phyloP scores from a whole-genome alignment of 768 basidiomycete species.

The Megacollybia marginata region DNA sequence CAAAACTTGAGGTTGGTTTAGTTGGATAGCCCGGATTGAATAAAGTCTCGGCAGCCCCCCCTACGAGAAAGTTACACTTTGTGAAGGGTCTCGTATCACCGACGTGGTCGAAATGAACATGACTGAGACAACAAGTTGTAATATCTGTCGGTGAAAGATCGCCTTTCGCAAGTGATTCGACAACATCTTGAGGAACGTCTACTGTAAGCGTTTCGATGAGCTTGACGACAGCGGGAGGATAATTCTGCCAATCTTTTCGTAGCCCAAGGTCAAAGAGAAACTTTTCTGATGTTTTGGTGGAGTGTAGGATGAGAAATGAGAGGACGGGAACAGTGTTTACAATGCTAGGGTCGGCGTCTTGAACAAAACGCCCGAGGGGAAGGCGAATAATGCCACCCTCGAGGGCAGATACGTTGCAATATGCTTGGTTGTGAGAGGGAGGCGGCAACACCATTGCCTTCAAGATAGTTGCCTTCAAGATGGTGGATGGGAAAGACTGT shows the following conservation, averaged over 20 bases:
- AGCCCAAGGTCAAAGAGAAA: slow-evolving; percentile 53
- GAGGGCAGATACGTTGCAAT: slow-evolving; percentile 14
- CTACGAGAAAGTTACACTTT: slow-evolving; percentile 39
- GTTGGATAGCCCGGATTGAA: slow-evolving; percentile 34
- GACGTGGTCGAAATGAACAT: slow-evolving; percentile 49
- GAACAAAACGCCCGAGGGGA: slow-evolving; percentile 7
- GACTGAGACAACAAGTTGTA: slow-evolving; percentile 39
- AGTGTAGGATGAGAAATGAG: slow-evolving; percentile 46
- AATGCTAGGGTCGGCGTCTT: slow-evolving; percentile 16
- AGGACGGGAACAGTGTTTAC: slow-evolving; percentile 33
- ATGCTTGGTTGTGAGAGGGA: slow-evolving; percentile 10
- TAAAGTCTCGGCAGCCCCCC: slow-evolving; percentile 26
- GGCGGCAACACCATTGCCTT: slow-evolving; percentile 6
- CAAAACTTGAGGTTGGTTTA: slow-evolving; percentile 25
- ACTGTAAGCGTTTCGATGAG: slow-evolving; percentile 17
- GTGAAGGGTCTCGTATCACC: slow-evolving; percentile 41
- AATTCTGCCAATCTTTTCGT: slow-evolving; percentile 37
- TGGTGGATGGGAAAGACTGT: too few relatives aligned
- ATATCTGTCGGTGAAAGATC: slow-evolving; percentile 36
- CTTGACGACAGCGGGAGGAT: slow-evolving; percentile 25
- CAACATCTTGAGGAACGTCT: slow-evolving; percentile 30
- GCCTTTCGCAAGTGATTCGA: slow-evolving; percentile 43
- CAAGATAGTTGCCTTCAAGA: too few relatives aligned
- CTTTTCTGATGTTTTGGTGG: slow-evolving; percentile 22
- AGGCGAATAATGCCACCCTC: slow-evolving; percentile 11